Base-by-base conservation (phyloP, 2,329 filamentous ascomycete species). In the Colletotrichum sp. region DNA sequence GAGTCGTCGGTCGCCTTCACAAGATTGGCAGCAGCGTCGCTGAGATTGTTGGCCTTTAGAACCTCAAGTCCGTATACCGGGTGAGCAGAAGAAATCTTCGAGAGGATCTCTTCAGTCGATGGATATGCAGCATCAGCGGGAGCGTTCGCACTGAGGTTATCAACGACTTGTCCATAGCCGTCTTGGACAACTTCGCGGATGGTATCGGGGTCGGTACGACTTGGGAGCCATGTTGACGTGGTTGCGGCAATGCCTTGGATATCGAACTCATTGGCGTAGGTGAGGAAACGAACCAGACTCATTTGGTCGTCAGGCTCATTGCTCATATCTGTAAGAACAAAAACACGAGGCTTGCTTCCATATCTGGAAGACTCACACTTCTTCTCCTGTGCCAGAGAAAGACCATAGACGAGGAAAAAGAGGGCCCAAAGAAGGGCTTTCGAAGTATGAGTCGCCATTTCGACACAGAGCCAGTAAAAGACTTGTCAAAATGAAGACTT, bases 101-200 rank as follows among this genome's bases (percentile, higher is more conserved):
- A 77, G 18, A 78, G 78, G 28, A 85, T 70, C 56, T 84, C 79
- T 6, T 85, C 81, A 2, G 82, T 83, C 1, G 83, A 79, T 0
- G 86, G 85, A 72, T 87, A 89, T 13, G 79, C 80, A 7, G 82
- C 81, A 67, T 88, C 84, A 0, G 85, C 84, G 71, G 88, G 87
- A 5, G 84, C 86, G 77, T 90, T 88, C 4, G 78, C 78, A 68
- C 88, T 88, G 7, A 91, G 81, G 72, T 88, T 91, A 16, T 86
- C 83, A 18, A 84, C 83, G 3, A 85, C 86, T n/a, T 83, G 77
- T 2, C 78, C 83, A 75, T 89, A 89, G 8, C 83, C 86, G 65
- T 87, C 80, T 62, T 88, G 67, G 52, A 88, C 86, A 21, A 68
- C 66, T 48, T 83, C 82, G 71, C 82, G 80, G 78, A 89, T 87